Percentiles rank a stretch among this genome's conserved stretches.
Evolutionary conservation across 352 stramenopile species (phyloP).

Genomic region (Elongisporangium undulatum): DNA sequence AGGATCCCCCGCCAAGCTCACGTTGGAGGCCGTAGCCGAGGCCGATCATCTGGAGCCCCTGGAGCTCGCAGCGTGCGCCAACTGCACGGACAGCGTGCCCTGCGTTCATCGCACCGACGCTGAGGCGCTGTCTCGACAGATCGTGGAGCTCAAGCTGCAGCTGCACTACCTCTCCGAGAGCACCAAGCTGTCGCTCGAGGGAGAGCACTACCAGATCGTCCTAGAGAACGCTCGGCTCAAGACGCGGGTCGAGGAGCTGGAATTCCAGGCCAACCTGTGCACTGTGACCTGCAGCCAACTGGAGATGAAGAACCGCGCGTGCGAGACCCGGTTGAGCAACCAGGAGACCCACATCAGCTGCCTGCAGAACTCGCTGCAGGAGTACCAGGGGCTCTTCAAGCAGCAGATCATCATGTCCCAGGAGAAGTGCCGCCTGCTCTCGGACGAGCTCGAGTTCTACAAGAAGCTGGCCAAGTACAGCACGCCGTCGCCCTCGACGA

Average conservation of each 20-base stretch:
- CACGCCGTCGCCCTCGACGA: conserved; percentile 10
- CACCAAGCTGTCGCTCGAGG: conserved; percentile 48
- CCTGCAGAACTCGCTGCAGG: conserved; percentile 69
- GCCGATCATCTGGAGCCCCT: neutral
- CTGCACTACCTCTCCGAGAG: conserved; percentile 68
- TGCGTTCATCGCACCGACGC: conserved; percentile 59
- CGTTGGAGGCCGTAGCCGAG: neutral
- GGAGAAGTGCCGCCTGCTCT: conserved; percentile 69
- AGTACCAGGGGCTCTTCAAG: conserved; percentile 80
- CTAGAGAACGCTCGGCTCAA: conserved; percentile 67
- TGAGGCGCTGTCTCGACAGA: conserved; percentile 55
- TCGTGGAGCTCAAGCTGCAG: conserved; percentile 76
- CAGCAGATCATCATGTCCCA: conserved; percentile 81
- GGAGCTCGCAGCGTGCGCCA: neutral
- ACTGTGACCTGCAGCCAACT: conserved; percentile 58
- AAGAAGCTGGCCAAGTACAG: conserved; percentile 70
- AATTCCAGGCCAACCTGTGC: conserved; percentile 59
- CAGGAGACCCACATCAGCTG: conserved; percentile 72
- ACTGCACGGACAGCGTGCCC: conserved; percentile 14
- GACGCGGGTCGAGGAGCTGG: conserved; percentile 63
- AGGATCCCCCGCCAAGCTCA: conserved; percentile 1
- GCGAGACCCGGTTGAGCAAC: conserved; percentile 62
- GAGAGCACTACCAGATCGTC: conserved; percentile 59
- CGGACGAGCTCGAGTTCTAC: conserved; percentile 80
- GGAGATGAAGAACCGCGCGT: conserved; percentile 66